Conservation (phyloP, 257 asterid genomes). For the Nicotiana obtusifolia region DNA sequence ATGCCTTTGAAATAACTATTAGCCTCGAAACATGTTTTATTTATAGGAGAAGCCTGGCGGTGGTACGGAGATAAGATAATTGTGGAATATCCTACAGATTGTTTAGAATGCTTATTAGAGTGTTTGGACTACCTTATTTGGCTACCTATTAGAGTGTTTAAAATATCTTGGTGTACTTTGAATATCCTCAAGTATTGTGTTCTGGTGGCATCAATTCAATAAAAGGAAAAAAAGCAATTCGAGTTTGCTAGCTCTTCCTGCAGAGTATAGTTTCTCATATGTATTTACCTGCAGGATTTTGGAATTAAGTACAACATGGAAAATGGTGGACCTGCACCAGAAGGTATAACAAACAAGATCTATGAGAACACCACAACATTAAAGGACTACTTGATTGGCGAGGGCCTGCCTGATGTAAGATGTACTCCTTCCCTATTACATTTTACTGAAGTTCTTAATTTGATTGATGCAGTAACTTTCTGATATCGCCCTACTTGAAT, state of each 20-base stretch:
- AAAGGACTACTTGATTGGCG: slow-evolving; percentile 81
- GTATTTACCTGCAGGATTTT: slow-evolving; percentile 54
- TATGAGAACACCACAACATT: slow-evolving; percentile 81
- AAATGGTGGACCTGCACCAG: slow-evolving; percentile 99
- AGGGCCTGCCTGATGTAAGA: slow-evolving; percentile 93
- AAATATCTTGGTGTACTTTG: neutral
- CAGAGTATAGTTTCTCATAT: neutral
- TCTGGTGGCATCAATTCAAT: too few relatives aligned
- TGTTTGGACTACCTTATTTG: neutral
- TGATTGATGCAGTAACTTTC: neutral
- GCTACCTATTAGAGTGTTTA: neutral
- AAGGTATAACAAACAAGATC: slow-evolving; percentile 84
- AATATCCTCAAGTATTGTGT: too few relatives aligned
- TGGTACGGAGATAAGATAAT: neutral
- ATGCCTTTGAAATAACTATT: neutral
- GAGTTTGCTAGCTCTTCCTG: neutral
- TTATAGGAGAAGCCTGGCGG: neutral
- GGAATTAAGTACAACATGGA: slow-evolving; percentile 99
- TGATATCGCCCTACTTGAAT: slow-evolving; percentile 5
- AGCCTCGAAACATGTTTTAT: neutral
- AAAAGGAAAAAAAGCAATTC: too few relatives aligned
- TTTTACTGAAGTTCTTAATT: neutral
- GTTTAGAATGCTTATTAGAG: neutral
- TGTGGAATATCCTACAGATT: neutral
- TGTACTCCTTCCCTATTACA: neutral